Conservation (phyloP, 306 rosid species). For the Comarum palustre region DNA sequence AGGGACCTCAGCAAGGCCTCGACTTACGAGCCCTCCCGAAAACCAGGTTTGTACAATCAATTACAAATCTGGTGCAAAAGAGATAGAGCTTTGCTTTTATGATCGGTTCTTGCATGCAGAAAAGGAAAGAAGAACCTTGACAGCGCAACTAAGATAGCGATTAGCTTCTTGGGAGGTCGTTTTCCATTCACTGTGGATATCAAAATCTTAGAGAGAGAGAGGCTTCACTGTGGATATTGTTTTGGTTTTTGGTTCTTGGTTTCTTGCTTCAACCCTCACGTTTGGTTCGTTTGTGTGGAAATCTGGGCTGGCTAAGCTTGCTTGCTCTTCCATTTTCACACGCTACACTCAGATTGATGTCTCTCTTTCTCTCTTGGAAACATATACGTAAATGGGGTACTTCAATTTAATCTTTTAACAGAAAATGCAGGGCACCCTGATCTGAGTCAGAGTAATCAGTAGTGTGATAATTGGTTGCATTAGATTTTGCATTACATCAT, state of each 20-base stretch:
- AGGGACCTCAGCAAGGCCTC: background rate
- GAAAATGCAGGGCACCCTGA: background rate
- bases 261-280: background rate
- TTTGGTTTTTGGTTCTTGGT: background rate
- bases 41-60: constrained; percentile 12
- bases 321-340: background rate
- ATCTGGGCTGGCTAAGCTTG: background rate
- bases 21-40: constrained; percentile 9
- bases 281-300: too few relatives aligned
- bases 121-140: background rate
- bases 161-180: constrained; percentile 2
- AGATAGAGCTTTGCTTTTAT: constrained; percentile 1
- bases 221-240: background rate
- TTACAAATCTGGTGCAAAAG: background rate
- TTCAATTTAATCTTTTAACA: background rate
- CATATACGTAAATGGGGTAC: background rate
- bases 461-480: background rate
- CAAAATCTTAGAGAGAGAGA: background rate
- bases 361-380: constrained; percentile 6
- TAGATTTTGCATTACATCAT: constrained; percentile 2
- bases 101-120: background rate
- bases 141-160: background rate
- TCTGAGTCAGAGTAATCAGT: background rate
- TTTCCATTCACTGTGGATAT: background rate
- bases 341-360: background rate